Evolutionary conservation across 2,329 filamentous ascomycete species (phyloP).

Genomic region (Mycosphaerella sp.): DNA sequence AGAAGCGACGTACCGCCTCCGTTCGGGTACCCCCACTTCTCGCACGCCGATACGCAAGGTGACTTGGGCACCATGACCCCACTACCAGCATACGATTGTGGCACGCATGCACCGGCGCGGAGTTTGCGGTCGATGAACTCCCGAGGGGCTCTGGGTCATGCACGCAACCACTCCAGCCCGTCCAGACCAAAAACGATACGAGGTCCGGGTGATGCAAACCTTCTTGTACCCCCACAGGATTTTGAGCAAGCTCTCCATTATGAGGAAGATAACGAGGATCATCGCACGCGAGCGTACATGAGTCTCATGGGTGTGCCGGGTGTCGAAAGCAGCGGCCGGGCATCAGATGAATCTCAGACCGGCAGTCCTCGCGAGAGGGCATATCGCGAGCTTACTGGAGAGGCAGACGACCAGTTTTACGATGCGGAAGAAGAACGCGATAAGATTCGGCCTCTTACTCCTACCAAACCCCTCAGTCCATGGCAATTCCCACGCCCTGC

Average conservation of each 20-base stretch:
- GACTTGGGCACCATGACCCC: slow-evolving; percentile 16
- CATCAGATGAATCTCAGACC: not conserved
- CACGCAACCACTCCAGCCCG: slow-evolving; percentile 8
- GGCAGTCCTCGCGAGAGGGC: slow-evolving; percentile 10
- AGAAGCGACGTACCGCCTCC: slow-evolving; percentile 4
- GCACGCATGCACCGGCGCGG: not conserved
- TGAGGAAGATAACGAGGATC: not conserved
- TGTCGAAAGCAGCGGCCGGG: not conserved
- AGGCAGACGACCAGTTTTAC: not conserved
- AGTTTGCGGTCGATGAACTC: slow-evolving; percentile 3
- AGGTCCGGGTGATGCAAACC: not conserved
- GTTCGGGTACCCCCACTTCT: not conserved
- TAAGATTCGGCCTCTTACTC: slow-evolving; percentile 11
- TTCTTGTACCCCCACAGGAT: slow-evolving; percentile 5
- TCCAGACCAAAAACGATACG: not conserved
- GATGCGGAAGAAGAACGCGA: slow-evolving; percentile 8
- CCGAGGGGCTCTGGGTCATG: slow-evolving; percentile 3
- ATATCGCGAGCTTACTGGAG: slow-evolving; percentile 13
- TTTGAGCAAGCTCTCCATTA: not conserved
- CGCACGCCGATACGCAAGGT: slow-evolving; percentile 2
- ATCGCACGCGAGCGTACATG: not conserved
- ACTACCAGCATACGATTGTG: slow-evolving; percentile 16
- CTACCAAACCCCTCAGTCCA: slow-evolving; percentile 2
- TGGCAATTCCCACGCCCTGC: not conserved
- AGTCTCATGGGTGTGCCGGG: not conserved